Percentiles rank a stretch among this genome's conserved stretches.
Conservation (phyloP, 2,329 filamentous ascomycete genomes). For the Fusarium sp. region DNA sequence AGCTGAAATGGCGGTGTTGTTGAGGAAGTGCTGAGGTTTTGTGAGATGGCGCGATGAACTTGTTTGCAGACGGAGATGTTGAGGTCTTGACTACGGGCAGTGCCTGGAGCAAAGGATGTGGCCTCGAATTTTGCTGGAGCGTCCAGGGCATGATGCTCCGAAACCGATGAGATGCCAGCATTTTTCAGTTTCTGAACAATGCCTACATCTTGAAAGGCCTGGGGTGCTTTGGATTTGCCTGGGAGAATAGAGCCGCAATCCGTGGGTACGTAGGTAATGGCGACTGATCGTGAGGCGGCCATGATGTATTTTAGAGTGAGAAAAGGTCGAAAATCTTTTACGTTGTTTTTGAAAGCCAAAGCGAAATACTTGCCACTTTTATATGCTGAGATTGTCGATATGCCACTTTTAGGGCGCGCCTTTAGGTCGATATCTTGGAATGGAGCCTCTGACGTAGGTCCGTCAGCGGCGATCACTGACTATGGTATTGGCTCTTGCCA, state of each 20-base stretch:
- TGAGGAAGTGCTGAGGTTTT: neutral
- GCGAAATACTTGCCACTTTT: no score
- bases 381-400: no score
- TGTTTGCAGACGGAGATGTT: constrained; percentile 35
- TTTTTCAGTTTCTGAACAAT: constrained; percentile 13
- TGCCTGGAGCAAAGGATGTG: constrained; percentile 16
- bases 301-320: neutral
- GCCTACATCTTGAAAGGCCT: constrained; percentile 36
- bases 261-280: constrained; percentile 40
- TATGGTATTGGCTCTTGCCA: no score
- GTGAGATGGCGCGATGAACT: constrained; percentile 13
- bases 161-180: constrained; percentile 4
- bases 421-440: no score
- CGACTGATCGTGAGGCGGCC: constrained; percentile 16
- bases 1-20: constrained; percentile 26
- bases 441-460: no score
- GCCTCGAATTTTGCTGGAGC: constrained; percentile 22
- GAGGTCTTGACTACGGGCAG: constrained; percentile 30
- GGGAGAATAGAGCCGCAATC: constrained; percentile 44
- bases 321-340: no score
- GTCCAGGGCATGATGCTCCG: constrained; percentile 26
- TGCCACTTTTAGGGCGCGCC: no score
- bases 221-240: constrained; percentile 43
- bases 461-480: no score
- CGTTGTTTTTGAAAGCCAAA: no score